phyloP scores from a whole-genome alignment of 768 basidiomycete species.

The Dioszegia crocea region DNA sequence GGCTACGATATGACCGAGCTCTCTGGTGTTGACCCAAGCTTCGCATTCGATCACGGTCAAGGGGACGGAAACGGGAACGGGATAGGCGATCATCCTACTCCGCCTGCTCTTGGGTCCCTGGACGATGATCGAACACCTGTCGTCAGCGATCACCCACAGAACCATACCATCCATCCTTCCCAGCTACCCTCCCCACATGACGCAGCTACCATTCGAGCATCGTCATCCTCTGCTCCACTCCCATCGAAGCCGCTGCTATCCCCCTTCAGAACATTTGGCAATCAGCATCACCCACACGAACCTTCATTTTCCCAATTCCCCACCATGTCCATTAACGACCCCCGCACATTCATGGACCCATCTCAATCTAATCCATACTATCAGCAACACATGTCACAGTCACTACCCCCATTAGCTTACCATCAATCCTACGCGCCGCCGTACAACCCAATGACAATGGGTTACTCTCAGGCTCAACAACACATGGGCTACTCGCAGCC shows the following conservation, averaged over 20 bases:
- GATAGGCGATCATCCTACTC: slow-evolving; percentile 16
- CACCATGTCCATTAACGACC: slow-evolving; percentile 3
- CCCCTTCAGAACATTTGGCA: slow-evolving; percentile 24
- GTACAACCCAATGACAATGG: neutral
- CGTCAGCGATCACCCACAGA: slow-evolving; percentile 17
- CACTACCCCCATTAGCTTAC: neutral
- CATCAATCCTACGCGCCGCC: neutral
- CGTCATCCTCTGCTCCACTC: neutral
- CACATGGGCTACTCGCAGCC: neutral
- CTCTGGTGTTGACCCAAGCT: too few relatives aligned
- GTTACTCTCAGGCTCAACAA: neutral
- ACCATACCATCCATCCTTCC: slow-evolving; percentile 18
- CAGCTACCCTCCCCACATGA: slow-evolving; percentile 14
- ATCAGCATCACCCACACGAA: neutral
- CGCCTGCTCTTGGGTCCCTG: slow-evolving; percentile 5
- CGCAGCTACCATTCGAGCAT: slow-evolving; percentile 14
- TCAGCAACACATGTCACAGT: neutral
- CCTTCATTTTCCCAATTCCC: neutral
- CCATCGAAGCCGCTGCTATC: slow-evolving; percentile 25
- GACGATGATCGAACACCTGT: slow-evolving; percentile 37
- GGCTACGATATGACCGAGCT: neutral
- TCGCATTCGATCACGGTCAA: too few relatives aligned
- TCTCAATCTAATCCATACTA: slow-evolving; percentile 6
- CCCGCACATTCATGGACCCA: slow-evolving; percentile 9
- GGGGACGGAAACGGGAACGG: too few relatives aligned